These are phyloP conservation scores for Metschnikowia bowlesiae DNA, from an alignment of 805 yeast genomes.

Conservation along the genomic window DNA sequence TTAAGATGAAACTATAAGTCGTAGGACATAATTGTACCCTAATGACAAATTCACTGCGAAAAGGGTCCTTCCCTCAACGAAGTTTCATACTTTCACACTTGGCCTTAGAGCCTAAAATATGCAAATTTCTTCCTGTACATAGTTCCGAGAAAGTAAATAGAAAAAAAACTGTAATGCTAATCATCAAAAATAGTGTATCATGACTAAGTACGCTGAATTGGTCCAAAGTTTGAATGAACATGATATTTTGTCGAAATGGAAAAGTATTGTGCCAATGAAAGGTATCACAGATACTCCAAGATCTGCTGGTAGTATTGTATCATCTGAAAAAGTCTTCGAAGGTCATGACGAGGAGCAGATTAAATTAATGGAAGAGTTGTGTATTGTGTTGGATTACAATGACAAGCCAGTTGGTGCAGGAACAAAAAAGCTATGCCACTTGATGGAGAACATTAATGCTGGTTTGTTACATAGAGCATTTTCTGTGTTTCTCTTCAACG, in stretches of 20 bases:
- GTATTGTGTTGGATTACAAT: constrained; percentile 86
- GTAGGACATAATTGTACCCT: too few relatives aligned
- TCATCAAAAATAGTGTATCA: neutral
- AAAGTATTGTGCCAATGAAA: constrained; percentile 62
- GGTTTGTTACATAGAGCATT: constrained; percentile 95
- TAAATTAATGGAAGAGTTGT: constrained; percentile 90
- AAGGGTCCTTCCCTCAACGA: too few relatives aligned
- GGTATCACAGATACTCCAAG: constrained; percentile 56
- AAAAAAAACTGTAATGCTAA: neutral
- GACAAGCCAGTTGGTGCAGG: constrained; percentile 91
- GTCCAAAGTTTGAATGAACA: constrained; percentile 49
- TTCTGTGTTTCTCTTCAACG: constrained; percentile 88
- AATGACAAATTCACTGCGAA: too few relatives aligned
- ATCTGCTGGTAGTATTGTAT: constrained; percentile 20
- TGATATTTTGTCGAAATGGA: constrained; percentile 55
- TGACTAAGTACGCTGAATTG: constrained; percentile 41
- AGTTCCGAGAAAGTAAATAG: neutral
- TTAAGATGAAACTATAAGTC: too few relatives aligned
- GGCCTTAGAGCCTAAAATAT: neutral
- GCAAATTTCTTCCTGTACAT: neutral
- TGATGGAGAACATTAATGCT: constrained; percentile 78
- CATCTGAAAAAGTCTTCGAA: constrained; percentile 46
- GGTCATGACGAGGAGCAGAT: constrained; percentile 96
- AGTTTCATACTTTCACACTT: neutral
- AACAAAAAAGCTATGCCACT: constrained; percentile 83